Percentiles rank a stretch among this genome's conserved stretches.
Conservation (phyloP, 2,329 filamentous ascomycete genomes). For the Arthrobotrys entomopaga region DNA sequence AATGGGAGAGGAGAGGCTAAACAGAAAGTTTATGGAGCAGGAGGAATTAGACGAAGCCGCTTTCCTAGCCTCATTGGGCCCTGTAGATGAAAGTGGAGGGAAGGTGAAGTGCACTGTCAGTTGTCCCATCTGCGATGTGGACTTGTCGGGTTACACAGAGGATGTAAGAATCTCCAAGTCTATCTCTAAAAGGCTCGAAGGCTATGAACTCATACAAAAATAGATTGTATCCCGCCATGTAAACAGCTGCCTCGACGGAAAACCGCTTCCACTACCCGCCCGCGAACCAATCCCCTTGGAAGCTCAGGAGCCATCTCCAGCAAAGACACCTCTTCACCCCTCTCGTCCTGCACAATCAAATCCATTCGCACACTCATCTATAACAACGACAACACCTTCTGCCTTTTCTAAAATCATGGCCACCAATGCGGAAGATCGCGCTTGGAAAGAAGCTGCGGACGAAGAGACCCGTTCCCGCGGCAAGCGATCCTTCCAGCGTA, state of each 20-base stretch:
- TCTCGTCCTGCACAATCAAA: slow-evolving; percentile 49
- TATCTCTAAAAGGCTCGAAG: slow-evolving; percentile 58
- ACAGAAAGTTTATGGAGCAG: slow-evolving; percentile 77
- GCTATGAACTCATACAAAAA: slow-evolving; percentile 70
- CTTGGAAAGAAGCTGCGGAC: slow-evolving; percentile 87
- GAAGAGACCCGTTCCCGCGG: slow-evolving; percentile 70
- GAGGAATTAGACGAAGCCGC: slow-evolving; percentile 71
- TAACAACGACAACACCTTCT: slow-evolving; percentile 65
- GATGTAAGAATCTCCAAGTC: slow-evolving; percentile 57
- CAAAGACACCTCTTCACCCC: slow-evolving; percentile 38
- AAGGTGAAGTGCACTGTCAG: slow-evolving; percentile 58
- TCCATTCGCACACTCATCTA: slow-evolving; percentile 54
- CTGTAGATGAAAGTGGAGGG: slow-evolving; percentile 61
- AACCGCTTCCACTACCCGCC: slow-evolving; percentile 70
- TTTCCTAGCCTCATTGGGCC: slow-evolving; percentile 67
- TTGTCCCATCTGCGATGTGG: slow-evolving; percentile 55
- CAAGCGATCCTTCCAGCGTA: slow-evolving; percentile 78
- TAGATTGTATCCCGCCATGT: slow-evolving; percentile 85
- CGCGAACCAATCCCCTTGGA: slow-evolving; percentile 46
- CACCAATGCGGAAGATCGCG: slow-evolving; percentile 84
- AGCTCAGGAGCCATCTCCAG: slow-evolving; percentile 54
- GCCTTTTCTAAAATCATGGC: slow-evolving; percentile 96
- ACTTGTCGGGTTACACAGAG: slow-evolving; percentile 56
- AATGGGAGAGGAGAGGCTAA: slow-evolving; percentile 65
- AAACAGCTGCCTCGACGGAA: slow-evolving; percentile 90